A percentile compares a stretch with the other conserved stretches of the same genome.
Conservation (phyloP, 1,284 basidiomycete genomes). For the Austroboletus niveus region DNA sequence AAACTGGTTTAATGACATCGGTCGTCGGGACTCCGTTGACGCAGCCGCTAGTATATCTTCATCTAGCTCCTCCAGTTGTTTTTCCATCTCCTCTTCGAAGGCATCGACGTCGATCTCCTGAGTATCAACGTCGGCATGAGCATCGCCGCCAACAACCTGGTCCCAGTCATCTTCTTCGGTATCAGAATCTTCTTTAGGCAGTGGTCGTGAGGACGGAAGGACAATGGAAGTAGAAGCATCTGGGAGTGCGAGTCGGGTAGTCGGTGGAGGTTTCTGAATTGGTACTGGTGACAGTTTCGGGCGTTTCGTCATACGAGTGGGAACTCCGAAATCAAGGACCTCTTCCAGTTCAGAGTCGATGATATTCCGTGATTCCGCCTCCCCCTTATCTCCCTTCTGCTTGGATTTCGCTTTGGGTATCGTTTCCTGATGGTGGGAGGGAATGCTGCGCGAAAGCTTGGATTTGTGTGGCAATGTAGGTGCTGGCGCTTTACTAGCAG, state of each 20-base stretch:
- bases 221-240: constrained; percentile 36
- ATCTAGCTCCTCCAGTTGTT: constrained; percentile 38
- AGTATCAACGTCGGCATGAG: constrained; percentile 36
- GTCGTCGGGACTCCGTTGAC: constrained; percentile 40
- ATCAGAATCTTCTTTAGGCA: constrained; percentile 37
- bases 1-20: constrained; percentile 54
- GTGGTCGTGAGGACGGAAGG: constrained; percentile 30
- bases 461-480: constrained; percentile 28
- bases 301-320: constrained; percentile 40
- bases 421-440: constrained; percentile 25
- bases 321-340: constrained; percentile 37
- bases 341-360: constrained; percentile 42
- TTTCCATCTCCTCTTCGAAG: constrained; percentile 47
- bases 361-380: constrained; percentile 10
- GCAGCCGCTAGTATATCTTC: constrained; percentile 42
- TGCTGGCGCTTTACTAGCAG: constrained; percentile 24
- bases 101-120: constrained; percentile 50
- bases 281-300: constrained; percentile 35
- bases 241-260: constrained; percentile 44
- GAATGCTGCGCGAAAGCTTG: constrained; percentile 18
- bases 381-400: constrained; percentile 26
- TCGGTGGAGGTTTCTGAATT: constrained; percentile 31
- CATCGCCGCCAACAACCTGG: constrained; percentile 38
- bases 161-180: constrained; percentile 58
- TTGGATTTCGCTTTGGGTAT: constrained; percentile 28